These are phyloP conservation scores for Cladophialophora yegresii DNA, from an alignment of 2,329 filamentous ascomycete genomes.

Conservation along the genomic window DNA sequence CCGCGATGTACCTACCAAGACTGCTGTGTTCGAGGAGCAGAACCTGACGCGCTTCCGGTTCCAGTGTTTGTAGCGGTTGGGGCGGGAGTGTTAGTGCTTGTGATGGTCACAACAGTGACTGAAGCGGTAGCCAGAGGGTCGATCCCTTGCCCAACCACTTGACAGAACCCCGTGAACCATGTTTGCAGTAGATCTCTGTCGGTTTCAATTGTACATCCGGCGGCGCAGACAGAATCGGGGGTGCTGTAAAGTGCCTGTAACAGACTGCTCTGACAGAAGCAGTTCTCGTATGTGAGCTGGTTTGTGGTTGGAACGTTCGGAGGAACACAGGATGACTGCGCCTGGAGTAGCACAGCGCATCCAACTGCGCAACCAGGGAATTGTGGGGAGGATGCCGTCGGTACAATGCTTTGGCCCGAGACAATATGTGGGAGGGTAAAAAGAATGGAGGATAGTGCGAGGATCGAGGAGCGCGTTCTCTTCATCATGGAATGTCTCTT, in stretches of 20 bases:
- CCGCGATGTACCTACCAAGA: slow-evolving; percentile 29
- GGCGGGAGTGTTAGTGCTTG: slow-evolving; percentile 33
- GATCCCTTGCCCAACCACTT: slow-evolving; percentile 47
- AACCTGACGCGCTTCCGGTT: slow-evolving; percentile 16
- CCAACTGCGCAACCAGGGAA: slow-evolving; percentile 64
- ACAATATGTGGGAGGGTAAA: slow-evolving; percentile 34
- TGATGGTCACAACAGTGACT: slow-evolving; percentile 30
- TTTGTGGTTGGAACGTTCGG: slow-evolving; percentile 54
- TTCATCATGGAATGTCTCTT: slow-evolving; percentile 23
- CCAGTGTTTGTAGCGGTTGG: slow-evolving; percentile 36
- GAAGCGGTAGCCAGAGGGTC: slow-evolving; percentile 39
- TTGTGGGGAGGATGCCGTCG: slow-evolving; percentile 44
- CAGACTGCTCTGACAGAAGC: slow-evolving; percentile 69
- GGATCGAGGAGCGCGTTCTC: slow-evolving; percentile 12
- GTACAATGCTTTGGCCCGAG: slow-evolving; percentile 41
- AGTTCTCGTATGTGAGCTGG: slow-evolving; percentile 61
- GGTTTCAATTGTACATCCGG: slow-evolving; percentile 55
- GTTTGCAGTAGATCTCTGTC: slow-evolving; percentile 62
- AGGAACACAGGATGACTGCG: slow-evolving; percentile 70
- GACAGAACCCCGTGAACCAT: slow-evolving; percentile 72
- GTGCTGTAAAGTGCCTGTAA: slow-evolving; percentile 61
- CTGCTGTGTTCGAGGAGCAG: slow-evolving; percentile 19
- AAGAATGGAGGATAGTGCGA: slow-evolving; percentile 36
- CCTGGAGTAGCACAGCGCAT: slow-evolving; percentile 66
- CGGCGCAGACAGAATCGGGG: slow-evolving; percentile 63